Conservation (phyloP, 2,329 filamentous ascomycete genomes). For the Aphanoascus verrucosus region DNA sequence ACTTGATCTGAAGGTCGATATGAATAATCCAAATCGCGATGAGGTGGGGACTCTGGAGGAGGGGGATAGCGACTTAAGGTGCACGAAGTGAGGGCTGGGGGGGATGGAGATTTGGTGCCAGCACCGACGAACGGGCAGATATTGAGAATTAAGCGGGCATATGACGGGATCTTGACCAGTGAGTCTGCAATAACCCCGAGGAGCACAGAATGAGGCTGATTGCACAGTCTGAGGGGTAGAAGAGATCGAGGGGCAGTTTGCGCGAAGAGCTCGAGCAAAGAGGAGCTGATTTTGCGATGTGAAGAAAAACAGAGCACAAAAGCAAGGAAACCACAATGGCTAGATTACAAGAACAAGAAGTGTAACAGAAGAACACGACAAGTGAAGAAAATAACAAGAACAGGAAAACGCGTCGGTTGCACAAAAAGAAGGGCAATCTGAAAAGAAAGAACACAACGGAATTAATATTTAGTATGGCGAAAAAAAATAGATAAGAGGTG, state of each 20-base stretch:
- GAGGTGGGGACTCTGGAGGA: not conserved
- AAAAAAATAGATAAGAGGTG: not conserved
- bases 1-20: not conserved
- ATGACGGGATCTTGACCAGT: not conserved
- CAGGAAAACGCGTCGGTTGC: not conserved
- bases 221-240: not conserved
- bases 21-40: not conserved
- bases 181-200: not conserved
- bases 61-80: not conserved
- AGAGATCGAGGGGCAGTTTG: not conserved
- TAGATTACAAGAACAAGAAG: slow-evolving; percentile 3
- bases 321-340: slow-evolving; percentile 4
- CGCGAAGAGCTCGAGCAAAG: not conserved
- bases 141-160: not conserved
- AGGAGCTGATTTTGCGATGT: not conserved
- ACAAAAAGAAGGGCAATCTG: not conserved
- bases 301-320: not conserved
- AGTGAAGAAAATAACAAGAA: not conserved
- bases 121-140: slow-evolving; percentile 3
- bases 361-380: slow-evolving; percentile 1
- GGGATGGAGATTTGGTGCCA: slow-evolving; percentile 2
- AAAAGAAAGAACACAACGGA: not conserved
- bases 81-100: not conserved
- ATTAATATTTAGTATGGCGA: not conserved
- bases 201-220: not conserved